phyloP scores from a whole-genome alignment of 352 stramenopile species.

The Globisporangium camurandrum region DNA sequence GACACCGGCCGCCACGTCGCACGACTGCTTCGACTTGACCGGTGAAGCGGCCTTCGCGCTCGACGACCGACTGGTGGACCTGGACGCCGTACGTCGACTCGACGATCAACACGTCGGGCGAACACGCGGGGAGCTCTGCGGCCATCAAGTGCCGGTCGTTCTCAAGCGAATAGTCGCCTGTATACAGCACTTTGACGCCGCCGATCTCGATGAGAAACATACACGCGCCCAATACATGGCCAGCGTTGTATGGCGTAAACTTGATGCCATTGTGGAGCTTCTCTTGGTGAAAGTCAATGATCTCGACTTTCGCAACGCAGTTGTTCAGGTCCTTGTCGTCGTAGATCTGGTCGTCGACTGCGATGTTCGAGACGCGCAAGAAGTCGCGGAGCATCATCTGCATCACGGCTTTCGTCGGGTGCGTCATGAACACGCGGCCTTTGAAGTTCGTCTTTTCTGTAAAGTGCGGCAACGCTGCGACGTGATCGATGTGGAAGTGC shows the following conservation, averaged over 20 bases:
- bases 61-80: slow-evolving; percentile 93
- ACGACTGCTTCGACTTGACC: slow-evolving; percentile 95
- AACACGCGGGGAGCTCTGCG: slow-evolving; percentile 71
- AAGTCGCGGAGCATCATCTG: slow-evolving; percentile 97
- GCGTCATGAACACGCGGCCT: slow-evolving; percentile 98
- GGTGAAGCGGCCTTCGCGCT: slow-evolving; percentile 96
- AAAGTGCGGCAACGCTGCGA: slow-evolving; percentile 97
- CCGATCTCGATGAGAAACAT: slow-evolving; percentile 99
- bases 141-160: slow-evolving; percentile 98
- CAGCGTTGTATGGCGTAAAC: slow-evolving; percentile 98
- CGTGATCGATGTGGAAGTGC: slow-evolving; percentile 99
- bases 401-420: slow-evolving; percentile 98
- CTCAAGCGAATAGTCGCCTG: slow-evolving; percentile 96
- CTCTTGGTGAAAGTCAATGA: slow-evolving; percentile 97
- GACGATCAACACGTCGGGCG: slow-evolving; percentile 98
- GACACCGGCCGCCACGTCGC: slow-evolving; percentile 91
- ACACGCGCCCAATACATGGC: slow-evolving; percentile 97
- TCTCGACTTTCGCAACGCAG: slow-evolving; percentile 97
- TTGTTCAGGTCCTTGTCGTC: slow-evolving; percentile 94
- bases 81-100: slow-evolving; percentile 98
- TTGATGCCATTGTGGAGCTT: slow-evolving; percentile 97
- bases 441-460: slow-evolving; percentile 98
- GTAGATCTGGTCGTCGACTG: slow-evolving; percentile 91
- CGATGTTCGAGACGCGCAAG: slow-evolving; percentile 91
- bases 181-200: slow-evolving; percentile 97